phyloP scores from a whole-genome alignment of 192 early-diverging fungal genomes.

The Thamnidium elegans region DNA sequence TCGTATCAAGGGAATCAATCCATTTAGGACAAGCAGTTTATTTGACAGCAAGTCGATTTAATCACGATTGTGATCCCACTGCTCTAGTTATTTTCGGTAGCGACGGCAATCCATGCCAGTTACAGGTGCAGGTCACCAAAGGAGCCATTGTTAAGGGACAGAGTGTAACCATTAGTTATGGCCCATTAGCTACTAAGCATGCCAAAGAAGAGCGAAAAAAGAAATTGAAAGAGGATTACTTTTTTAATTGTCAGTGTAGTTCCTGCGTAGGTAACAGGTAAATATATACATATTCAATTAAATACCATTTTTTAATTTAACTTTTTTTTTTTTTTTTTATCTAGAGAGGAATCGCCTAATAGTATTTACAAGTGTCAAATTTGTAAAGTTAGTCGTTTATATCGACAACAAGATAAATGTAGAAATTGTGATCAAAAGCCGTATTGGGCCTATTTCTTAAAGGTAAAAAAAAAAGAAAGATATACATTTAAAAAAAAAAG shows the following conservation, averaged over 20 bases:
- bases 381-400: slow-evolving; percentile 12
- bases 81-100: slow-evolving; percentile 17
- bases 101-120: not conserved
- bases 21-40: slow-evolving; percentile 15
- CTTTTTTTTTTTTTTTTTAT: not conserved
- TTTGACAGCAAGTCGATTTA: slow-evolving; percentile 19
- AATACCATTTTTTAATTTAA: not conserved
- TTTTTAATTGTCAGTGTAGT: slow-evolving; percentile 25
- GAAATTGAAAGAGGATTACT: slow-evolving; percentile 10
- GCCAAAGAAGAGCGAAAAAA: slow-evolving; percentile 7
- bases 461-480: not conserved
- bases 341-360: not conserved
- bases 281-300: not conserved
- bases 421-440: not conserved
- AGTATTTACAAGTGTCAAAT: slow-evolving; percentile 13
- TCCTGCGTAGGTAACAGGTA: slow-evolving; percentile 3
- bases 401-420: slow-evolving; percentile 9
- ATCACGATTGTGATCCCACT: slow-evolving; percentile 24
- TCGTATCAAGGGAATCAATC: not conserved
- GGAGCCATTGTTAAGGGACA: not conserved
- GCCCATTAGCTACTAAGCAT: slow-evolving; percentile 14
- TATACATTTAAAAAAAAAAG: not conserved
- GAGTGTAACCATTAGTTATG: slow-evolving; percentile 22
- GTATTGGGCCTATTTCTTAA: slow-evolving; percentile 8
- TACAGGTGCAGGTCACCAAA: not conserved